A percentile compares a stretch with the other conserved stretches of the same genome.
These are phyloP conservation scores for Paraconiothyrium sp. DNA, from an alignment of 2,329 filamentous ascomycete species.

Conservation along the genomic window DNA sequence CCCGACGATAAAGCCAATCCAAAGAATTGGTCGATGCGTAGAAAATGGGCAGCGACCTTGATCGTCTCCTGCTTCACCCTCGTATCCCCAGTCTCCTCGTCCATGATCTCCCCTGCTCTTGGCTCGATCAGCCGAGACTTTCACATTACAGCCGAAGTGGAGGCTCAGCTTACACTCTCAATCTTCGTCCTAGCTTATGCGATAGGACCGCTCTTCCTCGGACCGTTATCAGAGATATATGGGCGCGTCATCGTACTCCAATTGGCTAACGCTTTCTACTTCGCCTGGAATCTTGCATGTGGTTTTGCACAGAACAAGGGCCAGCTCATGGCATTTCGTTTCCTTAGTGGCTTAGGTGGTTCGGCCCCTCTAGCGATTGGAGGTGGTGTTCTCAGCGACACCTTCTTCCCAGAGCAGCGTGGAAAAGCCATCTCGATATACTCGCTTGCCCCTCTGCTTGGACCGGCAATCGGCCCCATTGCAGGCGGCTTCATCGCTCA, in stretches of 20 bases:
- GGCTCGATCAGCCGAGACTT: conserved; percentile 44
- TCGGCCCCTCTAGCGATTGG: conserved; percentile 35
- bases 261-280: conserved; percentile 49
- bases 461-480: conserved; percentile 72
- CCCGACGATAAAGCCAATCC: conserved; percentile 58
- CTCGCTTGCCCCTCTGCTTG: conserved; percentile 70
- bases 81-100: conserved; percentile 51
- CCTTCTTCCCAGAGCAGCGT: conserved; percentile 69
- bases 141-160: conserved; percentile 42
- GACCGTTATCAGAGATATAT: conserved; percentile 51
- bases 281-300: conserved; percentile 52
- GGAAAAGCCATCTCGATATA: conserved; percentile 71
- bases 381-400: conserved; percentile 58
- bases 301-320: conserved; percentile 46
- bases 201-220: conserved; percentile 50
- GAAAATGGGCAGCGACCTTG: conserved; percentile 57
- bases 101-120: conserved; percentile 52
- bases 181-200: conserved; percentile 54
- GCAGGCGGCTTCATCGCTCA: conserved; percentile 72
- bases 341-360: conserved; percentile 38
- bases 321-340: conserved; percentile 33
- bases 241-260: conserved; percentile 51
- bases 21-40: conserved; percentile 56
- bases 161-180: conserved; percentile 47
- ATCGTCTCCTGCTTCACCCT: conserved; percentile 55